Conservation (phyloP, 441 rosid genomes). For the Raphanus hybrid region DNA sequence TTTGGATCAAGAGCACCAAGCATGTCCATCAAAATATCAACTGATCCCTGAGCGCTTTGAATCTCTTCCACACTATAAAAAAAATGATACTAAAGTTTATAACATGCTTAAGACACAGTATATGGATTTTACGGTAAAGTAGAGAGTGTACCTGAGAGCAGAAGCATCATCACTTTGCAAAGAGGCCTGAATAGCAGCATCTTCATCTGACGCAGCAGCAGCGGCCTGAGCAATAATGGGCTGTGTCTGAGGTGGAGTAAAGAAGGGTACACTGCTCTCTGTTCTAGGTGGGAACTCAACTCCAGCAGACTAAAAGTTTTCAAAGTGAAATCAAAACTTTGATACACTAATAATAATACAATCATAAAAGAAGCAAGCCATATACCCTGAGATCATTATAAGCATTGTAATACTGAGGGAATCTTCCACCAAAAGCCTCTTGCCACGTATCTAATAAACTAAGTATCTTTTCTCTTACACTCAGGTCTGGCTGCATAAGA, state of each 20-base stretch:
- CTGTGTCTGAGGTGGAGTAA: slow-evolving; percentile 97
- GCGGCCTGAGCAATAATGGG: slow-evolving; percentile 57
- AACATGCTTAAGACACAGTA: no score
- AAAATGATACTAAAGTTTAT: slow-evolving; percentile 4
- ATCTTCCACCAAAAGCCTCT: slow-evolving; percentile 94
- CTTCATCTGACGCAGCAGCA: slow-evolving; percentile 65
- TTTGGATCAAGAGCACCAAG: slow-evolving; percentile 88
- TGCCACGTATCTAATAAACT: slow-evolving; percentile 95
- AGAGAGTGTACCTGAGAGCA: slow-evolving; percentile 66
- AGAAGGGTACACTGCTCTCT: slow-evolving; percentile 80
- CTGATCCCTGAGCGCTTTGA: slow-evolving; percentile 73
- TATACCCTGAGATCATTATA: slow-evolving; percentile 93
- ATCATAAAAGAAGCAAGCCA: background rate
- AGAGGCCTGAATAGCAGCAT: slow-evolving; percentile 92
- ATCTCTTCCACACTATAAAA: slow-evolving; percentile 75
- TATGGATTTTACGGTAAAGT: no score
- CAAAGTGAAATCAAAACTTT: slow-evolving; percentile 19
- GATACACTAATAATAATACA: background rate
- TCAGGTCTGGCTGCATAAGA: slow-evolving; percentile 86
- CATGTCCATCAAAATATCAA: slow-evolving; percentile 86
- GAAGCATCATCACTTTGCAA: slow-evolving; percentile 83
- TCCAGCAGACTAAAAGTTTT: slow-evolving; percentile 71
- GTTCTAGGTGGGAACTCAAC: slow-evolving; percentile 92
- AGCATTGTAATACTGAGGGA: slow-evolving; percentile 85
- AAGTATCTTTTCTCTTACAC: slow-evolving; percentile 92